Percentiles rank a stretch among this genome's conserved stretches.
Conservation (phyloP, 768 basidiomycete genomes). For the Tephrocybe sp. region DNA sequence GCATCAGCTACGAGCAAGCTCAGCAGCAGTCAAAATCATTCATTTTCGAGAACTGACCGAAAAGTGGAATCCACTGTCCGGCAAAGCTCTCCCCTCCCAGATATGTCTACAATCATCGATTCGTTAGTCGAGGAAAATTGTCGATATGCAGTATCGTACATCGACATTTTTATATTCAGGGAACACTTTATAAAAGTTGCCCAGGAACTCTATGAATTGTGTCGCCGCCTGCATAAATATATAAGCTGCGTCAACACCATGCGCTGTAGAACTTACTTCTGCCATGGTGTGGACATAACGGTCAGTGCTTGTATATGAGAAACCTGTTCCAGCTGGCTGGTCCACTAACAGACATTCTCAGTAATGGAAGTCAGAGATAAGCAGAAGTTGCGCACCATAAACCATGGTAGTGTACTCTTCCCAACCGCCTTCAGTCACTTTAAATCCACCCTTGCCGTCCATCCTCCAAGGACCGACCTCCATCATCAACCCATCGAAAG, state of each 20-base stretch:
- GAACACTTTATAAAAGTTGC: constrained; percentile 88
- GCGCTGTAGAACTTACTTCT: constrained; percentile 40
- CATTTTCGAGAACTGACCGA: constrained; percentile 50
- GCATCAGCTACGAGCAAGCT: constrained; percentile 61
- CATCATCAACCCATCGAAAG: constrained; percentile 98
- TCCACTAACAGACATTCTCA: constrained; percentile 64
- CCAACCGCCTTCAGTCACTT: constrained; percentile 86
- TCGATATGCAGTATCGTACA: constrained; percentile 46
- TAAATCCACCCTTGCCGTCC: constrained; percentile 71
- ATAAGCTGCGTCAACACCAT: background rate
- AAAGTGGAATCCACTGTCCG: constrained; percentile 97
- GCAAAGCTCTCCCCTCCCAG: constrained; percentile 96
- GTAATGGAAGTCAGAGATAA: background rate
- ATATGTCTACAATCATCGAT: constrained; percentile 68
- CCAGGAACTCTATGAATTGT: constrained; percentile 82
- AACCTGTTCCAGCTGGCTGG: constrained; percentile 96
- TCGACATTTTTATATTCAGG: constrained; percentile 84
- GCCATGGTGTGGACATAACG: constrained; percentile 78
- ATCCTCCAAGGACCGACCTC: constrained; percentile 93
- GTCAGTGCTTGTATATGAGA: constrained; percentile 87
- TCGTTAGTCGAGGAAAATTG: background rate
- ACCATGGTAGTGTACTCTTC: constrained; percentile 96
- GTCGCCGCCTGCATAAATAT: constrained; percentile 54
- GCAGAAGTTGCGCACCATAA: constrained; percentile 61
- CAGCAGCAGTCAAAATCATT: constrained; percentile 4